A percentile compares a stretch with the other conserved stretches of the same genome.
These are phyloP conservation scores for Teratosphaeria nubilosa DNA, from an alignment of 2,329 filamentous ascomycete genomes.

Conservation along the genomic window DNA sequence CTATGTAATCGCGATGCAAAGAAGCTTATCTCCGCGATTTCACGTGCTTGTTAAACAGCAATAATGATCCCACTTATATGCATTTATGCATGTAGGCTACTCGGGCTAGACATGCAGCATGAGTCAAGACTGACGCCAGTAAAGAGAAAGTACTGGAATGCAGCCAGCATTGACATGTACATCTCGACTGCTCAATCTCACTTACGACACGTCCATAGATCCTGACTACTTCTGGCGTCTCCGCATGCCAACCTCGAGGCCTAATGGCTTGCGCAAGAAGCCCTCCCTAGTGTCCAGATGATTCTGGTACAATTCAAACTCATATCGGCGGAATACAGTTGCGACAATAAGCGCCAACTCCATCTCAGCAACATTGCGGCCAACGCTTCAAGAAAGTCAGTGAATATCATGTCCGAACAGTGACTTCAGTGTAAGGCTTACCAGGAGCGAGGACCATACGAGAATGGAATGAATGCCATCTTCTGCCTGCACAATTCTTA, in stretches of 20 bases:
- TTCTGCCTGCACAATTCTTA: constrained; percentile 21
- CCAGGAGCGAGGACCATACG: constrained; percentile 33
- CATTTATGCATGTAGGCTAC: neutral
- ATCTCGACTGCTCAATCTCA: neutral
- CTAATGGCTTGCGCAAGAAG: constrained; percentile 26
- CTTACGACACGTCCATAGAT: neutral
- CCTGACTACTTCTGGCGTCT: constrained; percentile 2
- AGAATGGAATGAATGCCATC: constrained; percentile 32
- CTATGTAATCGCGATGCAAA: neutral
- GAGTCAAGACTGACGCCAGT: neutral
- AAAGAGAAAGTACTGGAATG: too few relatives aligned
- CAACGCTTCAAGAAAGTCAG: constrained; percentile 16
- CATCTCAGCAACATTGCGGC: constrained; percentile 34
- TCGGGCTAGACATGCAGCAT: neutral
- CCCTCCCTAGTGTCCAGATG: constrained; percentile 25
- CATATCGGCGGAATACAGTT: constrained; percentile 26
- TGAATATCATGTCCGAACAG: neutral
- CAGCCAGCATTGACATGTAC: too few relatives aligned
- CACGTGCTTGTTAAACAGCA: neutral
- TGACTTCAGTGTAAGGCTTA: neutral
- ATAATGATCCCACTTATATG: neutral
- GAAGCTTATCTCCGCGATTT: neutral
- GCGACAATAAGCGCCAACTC: constrained; percentile 31
- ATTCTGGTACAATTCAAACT: constrained; percentile 27
- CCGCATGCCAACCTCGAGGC: constrained; percentile 18